These are phyloP conservation scores for Sonneratia alba DNA, from an alignment of 345 rosid genomes.

Conservation along the genomic window DNA sequence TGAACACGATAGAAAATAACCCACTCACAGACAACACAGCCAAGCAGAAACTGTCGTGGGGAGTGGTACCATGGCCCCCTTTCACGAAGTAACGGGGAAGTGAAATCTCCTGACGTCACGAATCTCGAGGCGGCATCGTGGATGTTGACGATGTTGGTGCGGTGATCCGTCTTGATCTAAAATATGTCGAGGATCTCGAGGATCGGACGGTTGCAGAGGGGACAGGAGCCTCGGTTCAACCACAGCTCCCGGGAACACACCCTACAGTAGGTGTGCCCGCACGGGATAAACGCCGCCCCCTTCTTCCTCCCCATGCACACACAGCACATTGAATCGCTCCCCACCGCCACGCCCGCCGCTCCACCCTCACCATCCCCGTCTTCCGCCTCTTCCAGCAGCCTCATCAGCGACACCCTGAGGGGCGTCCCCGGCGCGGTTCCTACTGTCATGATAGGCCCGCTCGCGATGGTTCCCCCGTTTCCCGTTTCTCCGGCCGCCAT, in stretches of 20 bases:
- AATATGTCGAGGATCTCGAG: conserved; percentile 28
- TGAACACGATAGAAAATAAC: too few relatives aligned
- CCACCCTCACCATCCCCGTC: background rate
- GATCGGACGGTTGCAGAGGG: conserved; percentile 27
- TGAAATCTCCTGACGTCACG: too few relatives aligned
- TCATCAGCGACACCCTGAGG: conserved; percentile 65
- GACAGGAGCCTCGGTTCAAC: conserved; percentile 26
- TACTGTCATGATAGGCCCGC: background rate
- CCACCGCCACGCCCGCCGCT: background rate
- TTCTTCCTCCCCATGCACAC: conserved; percentile 30
- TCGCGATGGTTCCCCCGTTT: background rate
- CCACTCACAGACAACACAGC: too few relatives aligned
- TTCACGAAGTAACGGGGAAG: too few relatives aligned
- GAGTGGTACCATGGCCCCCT: too few relatives aligned
- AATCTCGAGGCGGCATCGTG: background rate
- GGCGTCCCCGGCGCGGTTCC: conserved; percentile 33
- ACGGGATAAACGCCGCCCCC: conserved; percentile 31
- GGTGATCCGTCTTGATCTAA: conserved; percentile 3
- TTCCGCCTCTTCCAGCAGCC: conserved; percentile 57
- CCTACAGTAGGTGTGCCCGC: conserved; percentile 31
- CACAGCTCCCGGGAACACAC: conserved; percentile 29
- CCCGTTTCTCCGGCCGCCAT: background rate
- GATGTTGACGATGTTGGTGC: background rate
- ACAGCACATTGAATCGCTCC: conserved; percentile 21
- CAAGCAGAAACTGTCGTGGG: too few relatives aligned